phyloP scores from a whole-genome alignment of 1,284 basidiomycete genomes.

The Puccinia triticina region DNA sequence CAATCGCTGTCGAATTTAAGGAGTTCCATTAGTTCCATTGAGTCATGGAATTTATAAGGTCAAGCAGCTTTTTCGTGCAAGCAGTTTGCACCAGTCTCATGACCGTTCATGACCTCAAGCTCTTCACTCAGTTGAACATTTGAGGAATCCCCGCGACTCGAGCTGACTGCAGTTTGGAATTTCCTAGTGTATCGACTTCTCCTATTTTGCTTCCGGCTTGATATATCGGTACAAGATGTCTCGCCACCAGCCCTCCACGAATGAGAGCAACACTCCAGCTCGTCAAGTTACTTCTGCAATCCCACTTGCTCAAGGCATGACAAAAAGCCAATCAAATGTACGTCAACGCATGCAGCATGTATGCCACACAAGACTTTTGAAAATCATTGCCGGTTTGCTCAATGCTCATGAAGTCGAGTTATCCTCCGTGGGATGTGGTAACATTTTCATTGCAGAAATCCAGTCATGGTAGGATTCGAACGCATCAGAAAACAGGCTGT shows the following conservation, averaged over 20 bases:
- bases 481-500: background rate
- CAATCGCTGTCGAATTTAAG: no score
- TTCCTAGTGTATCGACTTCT: no score
- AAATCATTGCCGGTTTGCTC: background rate
- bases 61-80: no score
- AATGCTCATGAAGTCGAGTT: background rate
- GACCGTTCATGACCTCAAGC: no score
- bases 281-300: background rate
- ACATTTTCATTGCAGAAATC: background rate
- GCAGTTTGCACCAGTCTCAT: no score
- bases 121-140: no score
- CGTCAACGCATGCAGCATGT: background rate
- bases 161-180: no score
- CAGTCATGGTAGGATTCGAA: background rate
- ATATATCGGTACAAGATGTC: background rate
- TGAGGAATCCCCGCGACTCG: no score
- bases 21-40: no score
- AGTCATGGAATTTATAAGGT: no score
- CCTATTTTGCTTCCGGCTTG: background rate
- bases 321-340: conserved; percentile 8
- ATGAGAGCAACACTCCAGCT: background rate
- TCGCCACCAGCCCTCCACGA: background rate
- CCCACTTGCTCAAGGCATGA: background rate
- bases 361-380: background rate
- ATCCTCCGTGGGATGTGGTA: background rate